Evolutionary conservation across 2,329 filamentous ascomycete genomes (phyloP).

Genomic region (Diplodia scrobiculata): DNA sequence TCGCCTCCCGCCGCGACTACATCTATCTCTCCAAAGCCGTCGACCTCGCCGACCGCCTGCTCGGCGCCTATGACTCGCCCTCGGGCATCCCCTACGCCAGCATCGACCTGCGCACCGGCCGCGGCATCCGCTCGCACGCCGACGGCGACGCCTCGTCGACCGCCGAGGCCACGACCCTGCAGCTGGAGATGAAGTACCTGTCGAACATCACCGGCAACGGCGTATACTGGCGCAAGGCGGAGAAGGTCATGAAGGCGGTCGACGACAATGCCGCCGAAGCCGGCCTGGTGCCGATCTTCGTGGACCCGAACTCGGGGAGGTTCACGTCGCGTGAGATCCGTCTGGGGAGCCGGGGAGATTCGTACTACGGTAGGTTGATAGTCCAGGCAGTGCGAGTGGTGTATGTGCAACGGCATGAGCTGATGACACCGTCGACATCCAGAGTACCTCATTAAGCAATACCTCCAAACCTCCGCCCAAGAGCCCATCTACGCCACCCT

Average conservation of each 20-base stretch:
- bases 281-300: slow-evolving; percentile 88
- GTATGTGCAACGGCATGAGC: too few species aligned
- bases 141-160: slow-evolving; percentile 90
- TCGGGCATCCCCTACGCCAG: slow-evolving; percentile 90
- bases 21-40: slow-evolving; percentile 65
- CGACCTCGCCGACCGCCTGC: slow-evolving; percentile 82
- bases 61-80: slow-evolving; percentile 82
- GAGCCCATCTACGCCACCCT: slow-evolving; percentile 89
- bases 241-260: slow-evolving; percentile 87
- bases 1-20: too few species aligned
- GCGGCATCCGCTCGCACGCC: slow-evolving; percentile 77
- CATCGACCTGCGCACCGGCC: slow-evolving; percentile 76
- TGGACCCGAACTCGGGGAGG: slow-evolving; percentile 83
- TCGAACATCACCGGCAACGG: slow-evolving; percentile 91
- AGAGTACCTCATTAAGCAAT: slow-evolving; percentile 98
- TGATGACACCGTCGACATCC: too few species aligned
- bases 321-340: slow-evolving; percentile 68
- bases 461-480: slow-evolving; percentile 84
- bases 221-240: slow-evolving; percentile 87
- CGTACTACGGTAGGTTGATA: slow-evolving; percentile 66
- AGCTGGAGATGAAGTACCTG: slow-evolving; percentile 96
- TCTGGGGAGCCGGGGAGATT: slow-evolving; percentile 92
- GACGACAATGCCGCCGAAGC: slow-evolving; percentile 78
- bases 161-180: slow-evolving; percentile 86
- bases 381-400: too few species aligned